These are phyloP conservation scores for Penicillium cosmopolitanum DNA, from an alignment of 495 filamentous ascomycete species.

Conservation along the genomic window DNA sequence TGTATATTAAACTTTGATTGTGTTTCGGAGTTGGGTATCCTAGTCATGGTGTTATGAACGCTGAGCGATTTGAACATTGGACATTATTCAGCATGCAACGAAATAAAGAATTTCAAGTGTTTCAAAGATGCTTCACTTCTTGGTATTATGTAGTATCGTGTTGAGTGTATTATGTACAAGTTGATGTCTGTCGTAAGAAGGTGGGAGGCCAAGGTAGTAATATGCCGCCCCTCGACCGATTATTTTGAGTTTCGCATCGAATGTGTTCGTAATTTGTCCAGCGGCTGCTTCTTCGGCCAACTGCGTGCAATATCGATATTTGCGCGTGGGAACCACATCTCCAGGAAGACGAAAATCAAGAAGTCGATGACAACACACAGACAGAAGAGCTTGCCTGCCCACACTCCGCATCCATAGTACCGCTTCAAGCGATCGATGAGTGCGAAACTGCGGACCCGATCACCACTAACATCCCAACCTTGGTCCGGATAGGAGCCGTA, in stretches of 20 bases:
- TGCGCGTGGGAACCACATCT: slow-evolving; percentile 82
- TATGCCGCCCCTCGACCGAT: not conserved
- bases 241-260: slow-evolving; percentile 14
- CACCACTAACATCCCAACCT: slow-evolving; percentile 69
- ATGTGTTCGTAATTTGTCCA: slow-evolving; percentile 17
- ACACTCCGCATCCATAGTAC: slow-evolving; percentile 99
- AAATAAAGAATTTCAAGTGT: not conserved
- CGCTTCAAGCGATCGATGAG: slow-evolving; percentile 92
- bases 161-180: slow-evolving; percentile 2
- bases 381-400: slow-evolving; percentile 97
- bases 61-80: not conserved
- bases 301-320: slow-evolving; percentile 85
- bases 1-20: slow-evolving; percentile 4
- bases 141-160: not conserved
- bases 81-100: not conserved
- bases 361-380: slow-evolving; percentile 94
- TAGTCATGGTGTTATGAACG: not conserved
- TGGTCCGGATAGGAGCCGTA: slow-evolving; percentile 73
- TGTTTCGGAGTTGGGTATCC: slow-evolving; percentile 8
- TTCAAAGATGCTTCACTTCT: not conserved
- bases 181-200: not conserved
- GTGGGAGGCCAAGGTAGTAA: too few species aligned
- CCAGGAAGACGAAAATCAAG: slow-evolving; percentile 81
- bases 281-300: slow-evolving; percentile 76
- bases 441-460: slow-evolving; percentile 80